Base-by-base conservation (phyloP, 2,329 filamentous ascomycete species). In the Lanzia echinophila region DNA sequence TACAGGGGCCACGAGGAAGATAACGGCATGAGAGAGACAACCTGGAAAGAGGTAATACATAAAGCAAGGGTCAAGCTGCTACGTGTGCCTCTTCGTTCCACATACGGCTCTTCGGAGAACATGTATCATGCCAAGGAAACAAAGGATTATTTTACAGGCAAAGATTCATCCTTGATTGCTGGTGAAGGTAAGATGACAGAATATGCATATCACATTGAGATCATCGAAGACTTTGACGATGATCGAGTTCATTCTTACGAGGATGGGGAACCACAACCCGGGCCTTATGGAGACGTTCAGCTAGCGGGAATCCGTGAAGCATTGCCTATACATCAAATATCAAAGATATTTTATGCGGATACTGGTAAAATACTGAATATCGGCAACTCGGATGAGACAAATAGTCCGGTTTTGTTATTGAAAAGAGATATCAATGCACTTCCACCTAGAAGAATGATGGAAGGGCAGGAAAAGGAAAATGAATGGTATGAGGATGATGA, bases 1-100 rank as follows among this genome's bases (percentile, higher is more conserved):
- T 73, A 61, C 34, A 72, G 80, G 38, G 72, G 76, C 2, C 75
- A 63, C 15, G 55, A 62, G 43, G 58, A 62, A 42, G 53, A 60
- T 41, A 60, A 64, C 8, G 59, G 50, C 36, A 52, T 58, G 38
- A 62, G 62, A 50, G 62, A 65, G 43, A 64, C 90, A 0, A 87
- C 91, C 0, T 97, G 94, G 94, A 94, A 97, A 67, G 92, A 99
- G 68, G 90, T 95, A 39, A 85, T 96, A 57, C 91, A 97, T 73
- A 99, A 97, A 69, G 88, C 90, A 17, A 82, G 84, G 38, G 83
- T 96, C 12, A 89, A 90, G 55, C 75, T 99, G 19, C 54, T 69
- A 56, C 59, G 67, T 34, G 55, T 64, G 36, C 65, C 66, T 56
- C 50, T 67, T 12, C 34, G 58, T 42, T 45, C 52, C 28, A 51